Conservation (phyloP, 225 moss, liverwort and hornwort genomes). For the Pleurozium schreberi region DNA sequence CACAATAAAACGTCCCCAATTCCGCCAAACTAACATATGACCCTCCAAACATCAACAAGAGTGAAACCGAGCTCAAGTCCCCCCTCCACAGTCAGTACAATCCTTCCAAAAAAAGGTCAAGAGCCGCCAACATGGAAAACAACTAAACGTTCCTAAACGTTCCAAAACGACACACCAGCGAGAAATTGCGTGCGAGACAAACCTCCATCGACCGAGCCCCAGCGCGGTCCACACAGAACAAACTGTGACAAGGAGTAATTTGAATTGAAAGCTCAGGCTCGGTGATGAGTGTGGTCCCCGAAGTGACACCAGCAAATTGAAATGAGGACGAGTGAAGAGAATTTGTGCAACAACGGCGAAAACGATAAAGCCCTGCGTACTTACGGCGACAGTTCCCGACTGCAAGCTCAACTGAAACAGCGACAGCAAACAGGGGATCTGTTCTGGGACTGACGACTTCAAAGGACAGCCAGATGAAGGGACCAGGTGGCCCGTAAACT, state of each 20-base stretch:
- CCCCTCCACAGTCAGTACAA: not conserved
- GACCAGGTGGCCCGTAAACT: not conserved
- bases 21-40: not conserved
- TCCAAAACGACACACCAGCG: not conserved
- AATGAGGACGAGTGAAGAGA: not conserved
- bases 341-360: not conserved
- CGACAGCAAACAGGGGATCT: not conserved
- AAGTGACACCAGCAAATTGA: not conserved
- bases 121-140: not conserved
- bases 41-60: not conserved
- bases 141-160: not conserved
- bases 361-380: not conserved
- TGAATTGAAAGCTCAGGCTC: not conserved
- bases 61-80: not conserved
- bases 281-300: not conserved
- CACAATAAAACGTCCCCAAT: not conserved
- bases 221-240: not conserved
- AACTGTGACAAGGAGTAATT: no score
- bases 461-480: not conserved
- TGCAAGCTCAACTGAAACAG: not conserved
- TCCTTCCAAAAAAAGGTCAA: not conserved
- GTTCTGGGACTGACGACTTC: not conserved
- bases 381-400: not conserved
- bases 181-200: not conserved
- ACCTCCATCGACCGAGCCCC: not conserved